These are phyloP conservation scores for Diaporthe humulicola DNA, from an alignment of 2,329 filamentous ascomycete species.

Conservation along the genomic window DNA sequence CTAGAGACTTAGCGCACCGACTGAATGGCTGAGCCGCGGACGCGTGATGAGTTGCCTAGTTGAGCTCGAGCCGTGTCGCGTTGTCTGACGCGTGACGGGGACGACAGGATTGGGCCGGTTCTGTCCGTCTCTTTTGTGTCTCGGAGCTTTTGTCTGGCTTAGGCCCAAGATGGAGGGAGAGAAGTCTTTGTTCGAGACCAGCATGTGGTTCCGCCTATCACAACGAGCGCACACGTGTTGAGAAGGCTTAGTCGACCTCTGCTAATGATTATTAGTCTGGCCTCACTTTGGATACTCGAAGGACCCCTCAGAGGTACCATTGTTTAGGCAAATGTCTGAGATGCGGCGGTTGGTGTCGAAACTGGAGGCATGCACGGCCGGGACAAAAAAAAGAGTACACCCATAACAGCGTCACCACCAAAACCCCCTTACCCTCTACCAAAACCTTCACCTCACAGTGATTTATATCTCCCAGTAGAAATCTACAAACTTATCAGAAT, in stretches of 20 bases:
- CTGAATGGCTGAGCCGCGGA: constrained; percentile 3
- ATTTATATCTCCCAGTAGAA: too few species aligned
- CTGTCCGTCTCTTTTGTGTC: constrained; percentile 2
- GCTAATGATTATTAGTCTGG: neutral
- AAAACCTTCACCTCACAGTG: too few species aligned
- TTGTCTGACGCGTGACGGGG: constrained; percentile 6
- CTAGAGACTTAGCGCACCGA: neutral
- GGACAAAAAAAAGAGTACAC: too few species aligned
- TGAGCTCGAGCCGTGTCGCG: constrained; percentile 8
- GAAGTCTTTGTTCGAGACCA: neutral
- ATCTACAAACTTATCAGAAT: too few species aligned
- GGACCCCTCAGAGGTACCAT: neutral
- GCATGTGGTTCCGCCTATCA: constrained; percentile 1
- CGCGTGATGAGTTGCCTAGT: constrained; percentile 7
- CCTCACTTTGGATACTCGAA: neutral
- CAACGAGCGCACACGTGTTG: neutral
- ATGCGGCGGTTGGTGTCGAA: neutral
- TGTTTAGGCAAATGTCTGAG: constrained; percentile 4
- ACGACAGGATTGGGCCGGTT: neutral
- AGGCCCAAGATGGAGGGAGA: neutral
- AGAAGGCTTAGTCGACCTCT: neutral
- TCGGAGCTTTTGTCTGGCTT: neutral
- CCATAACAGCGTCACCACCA: too few species aligned
- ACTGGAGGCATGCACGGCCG: neutral
- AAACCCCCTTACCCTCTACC: too few species aligned